phyloP scores from a whole-genome alignment of 805 yeast genomes.

The Lipomyces orientalis region DNA sequence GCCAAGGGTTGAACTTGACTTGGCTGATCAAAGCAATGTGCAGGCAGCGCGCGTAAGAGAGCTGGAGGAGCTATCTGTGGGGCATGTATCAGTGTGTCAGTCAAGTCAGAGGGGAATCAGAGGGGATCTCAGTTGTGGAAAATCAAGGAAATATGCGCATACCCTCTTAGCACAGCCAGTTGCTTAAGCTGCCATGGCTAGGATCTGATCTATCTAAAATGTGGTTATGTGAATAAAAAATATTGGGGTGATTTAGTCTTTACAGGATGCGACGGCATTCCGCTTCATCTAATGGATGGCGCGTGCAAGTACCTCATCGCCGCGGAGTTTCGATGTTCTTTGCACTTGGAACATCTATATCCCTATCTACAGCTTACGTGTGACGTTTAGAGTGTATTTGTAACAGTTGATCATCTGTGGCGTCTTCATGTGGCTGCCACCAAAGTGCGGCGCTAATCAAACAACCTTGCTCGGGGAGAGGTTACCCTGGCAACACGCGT shows the following conservation, averaged over 20 bases:
- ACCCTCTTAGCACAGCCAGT: conserved; percentile 26
- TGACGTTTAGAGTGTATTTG: not conserved
- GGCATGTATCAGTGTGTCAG: not conserved
- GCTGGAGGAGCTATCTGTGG: not conserved
- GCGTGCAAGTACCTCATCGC: not conserved
- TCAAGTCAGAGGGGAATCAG: too few species aligned
- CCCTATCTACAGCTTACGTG: not conserved
- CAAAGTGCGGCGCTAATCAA: not conserved
- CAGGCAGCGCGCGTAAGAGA: conserved; percentile 7
- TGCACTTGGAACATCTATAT: too few species aligned
- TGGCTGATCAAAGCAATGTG: conserved; percentile 7
- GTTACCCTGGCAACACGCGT: not conserved
- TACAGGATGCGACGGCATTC: not conserved
- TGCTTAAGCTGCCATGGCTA: conserved; percentile 32
- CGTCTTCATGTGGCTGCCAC: not conserved
- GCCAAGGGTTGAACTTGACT: conserved; percentile 12
- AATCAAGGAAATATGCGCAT: not conserved
- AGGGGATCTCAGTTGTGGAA: not conserved
- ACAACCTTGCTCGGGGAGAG: not conserved
- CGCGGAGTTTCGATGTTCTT: not conserved
- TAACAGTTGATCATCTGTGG: not conserved
- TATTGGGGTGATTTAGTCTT: not conserved
- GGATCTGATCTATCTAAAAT: conserved; percentile 5
- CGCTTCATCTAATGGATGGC: not conserved
- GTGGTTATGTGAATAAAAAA: not conserved